Base-by-base conservation (phyloP, 129 eudicot species). In the Deinandra increscens region DNA sequence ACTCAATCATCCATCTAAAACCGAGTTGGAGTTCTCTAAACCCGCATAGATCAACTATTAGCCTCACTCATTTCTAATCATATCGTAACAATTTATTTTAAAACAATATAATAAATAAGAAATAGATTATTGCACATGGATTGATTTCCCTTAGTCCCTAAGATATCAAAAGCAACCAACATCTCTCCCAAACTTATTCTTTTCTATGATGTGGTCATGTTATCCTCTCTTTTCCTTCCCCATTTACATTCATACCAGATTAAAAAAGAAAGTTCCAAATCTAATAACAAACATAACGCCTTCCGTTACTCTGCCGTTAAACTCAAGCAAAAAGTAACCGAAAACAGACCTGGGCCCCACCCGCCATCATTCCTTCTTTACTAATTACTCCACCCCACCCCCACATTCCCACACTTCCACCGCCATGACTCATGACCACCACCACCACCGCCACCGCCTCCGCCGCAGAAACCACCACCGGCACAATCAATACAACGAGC, bases 71-170 rank as follows among this genome's bases (percentile, higher is more conserved):
- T 3, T 26, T 26, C 1, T 26, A 26, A 26, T 3, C 1, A 26
- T 1, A 3, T 26, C 31, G 1, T 26, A 26, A 26, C 31, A 26
- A 26, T 26, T 26, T 26, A 26, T 26, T 26, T 26, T 26, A 26
- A 26, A 26, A 26, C 31, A 26, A 26, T 26, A 26, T 26, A 26
- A 26, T 26, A 26, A 50, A 50, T 2, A 19, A 50, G 1, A 17
- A 15, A 9, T 50, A 15, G 23, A 70, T 42, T 9, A 58, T 15
- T 33, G 44, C 71, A 74, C 78, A 74, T 64, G 78, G 29, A 50
- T 70, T 58, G 66, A 56, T 55, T 22, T 74, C 72, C 72, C 78
- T 74, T 74, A 23, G 78, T 38, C 72, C 78, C 56, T 74, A 64
- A 74, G 78, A 15, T 74, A 51, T 54, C 63, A 50, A 73, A 55